These are phyloP conservation scores for Termitomyces sp. DNA, from an alignment of 1,284 basidiomycete genomes.

Conservation along the genomic window DNA sequence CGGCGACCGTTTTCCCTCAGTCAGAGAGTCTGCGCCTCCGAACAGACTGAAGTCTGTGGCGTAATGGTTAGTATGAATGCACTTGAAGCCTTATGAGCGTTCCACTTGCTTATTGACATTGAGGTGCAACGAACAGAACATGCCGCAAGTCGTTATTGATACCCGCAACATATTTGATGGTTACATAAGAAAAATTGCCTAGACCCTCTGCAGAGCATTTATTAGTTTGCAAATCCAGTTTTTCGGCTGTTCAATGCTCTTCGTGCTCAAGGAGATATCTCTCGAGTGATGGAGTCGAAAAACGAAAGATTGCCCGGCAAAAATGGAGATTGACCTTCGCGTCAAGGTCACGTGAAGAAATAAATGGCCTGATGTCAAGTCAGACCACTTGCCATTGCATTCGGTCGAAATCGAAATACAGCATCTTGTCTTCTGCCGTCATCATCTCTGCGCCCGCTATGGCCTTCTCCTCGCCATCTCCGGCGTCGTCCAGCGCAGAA, in stretches of 20 bases:
- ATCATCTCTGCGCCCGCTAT: slow-evolving; percentile 5
- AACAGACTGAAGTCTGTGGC: slow-evolving; percentile 65
- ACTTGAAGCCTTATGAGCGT: neutral
- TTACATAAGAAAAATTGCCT: slow-evolving; percentile 6
- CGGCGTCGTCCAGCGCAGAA: slow-evolving; percentile 16
- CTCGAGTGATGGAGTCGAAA: neutral
- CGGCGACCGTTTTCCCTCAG: slow-evolving; percentile 52
- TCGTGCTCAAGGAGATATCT: neutral
- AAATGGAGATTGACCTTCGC: neutral
- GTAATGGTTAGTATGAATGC: neutral
- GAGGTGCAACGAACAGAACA: neutral
- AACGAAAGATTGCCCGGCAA: neutral
- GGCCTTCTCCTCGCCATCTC: slow-evolving; percentile 17
- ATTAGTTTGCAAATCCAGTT: neutral
- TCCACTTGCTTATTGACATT: slow-evolving; percentile 15
- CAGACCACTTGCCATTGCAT: slow-evolving; percentile 9
- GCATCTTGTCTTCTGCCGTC: neutral
- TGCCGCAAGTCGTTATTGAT: neutral
- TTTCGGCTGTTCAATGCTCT: neutral
- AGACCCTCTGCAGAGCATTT: neutral
- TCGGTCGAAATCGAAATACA: too few species aligned
- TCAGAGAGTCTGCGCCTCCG: slow-evolving; percentile 73
- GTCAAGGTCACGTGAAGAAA: slow-evolving; percentile 14
- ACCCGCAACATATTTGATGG: neutral
- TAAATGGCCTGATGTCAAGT: slow-evolving; percentile 19